Base-by-base conservation (phyloP, 352 stramenopile genomes). In the Pythium sukuiense region DNA sequence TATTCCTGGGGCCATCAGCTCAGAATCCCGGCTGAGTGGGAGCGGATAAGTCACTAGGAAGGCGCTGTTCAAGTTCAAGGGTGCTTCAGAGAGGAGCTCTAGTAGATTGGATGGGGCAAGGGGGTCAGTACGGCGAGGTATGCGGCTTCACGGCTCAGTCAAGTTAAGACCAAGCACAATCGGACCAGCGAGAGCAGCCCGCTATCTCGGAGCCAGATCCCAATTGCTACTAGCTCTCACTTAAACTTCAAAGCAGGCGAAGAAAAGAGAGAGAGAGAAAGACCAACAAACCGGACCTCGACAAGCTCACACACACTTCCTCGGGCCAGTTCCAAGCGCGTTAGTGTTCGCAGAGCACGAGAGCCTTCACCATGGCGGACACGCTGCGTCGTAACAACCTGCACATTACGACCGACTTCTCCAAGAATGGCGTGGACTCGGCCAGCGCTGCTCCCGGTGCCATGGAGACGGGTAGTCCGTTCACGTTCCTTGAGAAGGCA, bases 401-500 rank as follows among this genome's bases (percentile, higher is more conserved):
- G 29, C 74, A 71, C 67, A 88, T 90, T 67, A 69, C 82, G 52
- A 88, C 81, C 6, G 76, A 90, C 58, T 76, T 80, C 49, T 59
- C 72, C 39, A 75, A 77, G 61, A 55, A 65, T 68, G 27, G 20
- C 14, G 27, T 33, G 2, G 29, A 63, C 26, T 13, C 60, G 2
- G 20, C 66, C 2, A 48, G 52, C 26, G 35, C 48, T 1, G 48
- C 61, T 27, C 62, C 65, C 1, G 72, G 62, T 18, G 70, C 64
- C 3, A 72, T 72, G n/a, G 73, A 77, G 30, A 59, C 66, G 0
- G 70, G 65, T 12, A 79, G 76, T 52, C 65, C 70, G 16, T 72
- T 74, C 3, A 65, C 50, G 5, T 87, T 90, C 37, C 70, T 90
- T 2, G 81, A 80, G 59, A 76, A 84, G 53, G 81, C 81, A 9